phyloP scores from a whole-genome alignment of 768 basidiomycete genomes.

The Mycena indigotica region DNA sequence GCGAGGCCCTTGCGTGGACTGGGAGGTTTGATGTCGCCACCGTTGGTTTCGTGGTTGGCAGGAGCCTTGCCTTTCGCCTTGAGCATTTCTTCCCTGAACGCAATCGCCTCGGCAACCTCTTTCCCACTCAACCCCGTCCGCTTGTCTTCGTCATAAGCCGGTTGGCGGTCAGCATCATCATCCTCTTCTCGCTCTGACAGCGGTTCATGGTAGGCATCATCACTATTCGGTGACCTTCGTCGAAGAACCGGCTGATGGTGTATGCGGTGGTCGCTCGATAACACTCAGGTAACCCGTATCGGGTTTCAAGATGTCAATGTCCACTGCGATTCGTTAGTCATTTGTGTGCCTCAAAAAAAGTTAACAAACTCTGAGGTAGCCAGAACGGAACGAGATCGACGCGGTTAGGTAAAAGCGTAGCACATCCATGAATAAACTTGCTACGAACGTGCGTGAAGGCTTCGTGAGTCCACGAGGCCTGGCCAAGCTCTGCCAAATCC shows the following conservation, averaged over 20 bases:
- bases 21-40: background rate
- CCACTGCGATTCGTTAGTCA: too few relatives aligned
- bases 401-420: constrained; percentile 86
- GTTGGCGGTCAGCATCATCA: constrained; percentile 64
- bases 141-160: constrained; percentile 80
- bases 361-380: constrained; percentile 84
- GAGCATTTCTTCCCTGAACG: constrained; percentile 81
- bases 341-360: background rate
- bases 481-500: background rate
- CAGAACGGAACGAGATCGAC: constrained; percentile 98
- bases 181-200: constrained; percentile 95
- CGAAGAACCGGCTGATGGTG: constrained; percentile 36
- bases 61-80: constrained; percentile 41
- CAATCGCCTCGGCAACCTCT: constrained; percentile 82
- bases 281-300: constrained; percentile 73
- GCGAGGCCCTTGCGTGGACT: constrained; percentile 29
- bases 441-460: constrained; percentile 37
- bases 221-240: constrained; percentile 50
- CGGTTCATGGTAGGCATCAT: constrained; percentile 77
- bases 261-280: constrained; percentile 69
- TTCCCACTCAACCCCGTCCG: constrained; percentile 74
- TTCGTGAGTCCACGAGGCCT: background rate
- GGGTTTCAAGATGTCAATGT: constrained; percentile 92
- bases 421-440: constrained; percentile 96
- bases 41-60: background rate